Base-by-base conservation (phyloP, 2,329 filamentous ascomycete genomes). In the Alternaria sp. region DNA sequence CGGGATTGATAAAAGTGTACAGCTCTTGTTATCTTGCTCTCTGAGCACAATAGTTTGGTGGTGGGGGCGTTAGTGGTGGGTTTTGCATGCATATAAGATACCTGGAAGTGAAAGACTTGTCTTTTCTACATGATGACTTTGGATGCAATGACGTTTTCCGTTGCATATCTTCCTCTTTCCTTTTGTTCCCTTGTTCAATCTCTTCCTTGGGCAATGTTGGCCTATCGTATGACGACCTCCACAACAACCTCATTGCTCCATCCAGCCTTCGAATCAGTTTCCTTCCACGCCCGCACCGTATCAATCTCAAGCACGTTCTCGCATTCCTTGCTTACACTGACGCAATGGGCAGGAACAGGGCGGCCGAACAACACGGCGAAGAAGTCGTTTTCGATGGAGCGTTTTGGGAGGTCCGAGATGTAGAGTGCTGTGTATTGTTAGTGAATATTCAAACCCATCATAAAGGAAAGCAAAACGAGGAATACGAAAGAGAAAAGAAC, bases 351-450 rank as follows among this genome's bases (percentile, higher is more conserved):
- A 0, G 93, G 91, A 4, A 97, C 85, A 0, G 91, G 86, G 60
- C 87, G 84, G 6, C 90, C 92, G 54, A 89, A 88, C 0, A 98
- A 89, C 19, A 90, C 89, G 7, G 91, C 88, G 79, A 97, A 88
- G 71, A 96, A 89, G 70, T 91, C 85, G 3, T 87, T 83, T 21
- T 86, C 81, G 25, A 93, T 84, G 1, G 83, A 85, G 72, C 90
- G 85, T 1, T 83, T 71, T 0, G 87, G 85, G 3, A 97, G 84
- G 28, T 85, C 84, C 0, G 91, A 93, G 28, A 97, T 85, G 74
- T 93, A 97, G 7, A 97, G 73, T 0, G 92, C 93, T 89, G 59
- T 2, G 51, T 11, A 6, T 44, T 60, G 61, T 4, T 40, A 17
- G 15, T 51, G 59, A 69, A 63, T 45, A 70, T n/a, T 5, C 1